Conservation (phyloP, 306 rosid genomes). For the Oemleria cerasiformis region DNA sequence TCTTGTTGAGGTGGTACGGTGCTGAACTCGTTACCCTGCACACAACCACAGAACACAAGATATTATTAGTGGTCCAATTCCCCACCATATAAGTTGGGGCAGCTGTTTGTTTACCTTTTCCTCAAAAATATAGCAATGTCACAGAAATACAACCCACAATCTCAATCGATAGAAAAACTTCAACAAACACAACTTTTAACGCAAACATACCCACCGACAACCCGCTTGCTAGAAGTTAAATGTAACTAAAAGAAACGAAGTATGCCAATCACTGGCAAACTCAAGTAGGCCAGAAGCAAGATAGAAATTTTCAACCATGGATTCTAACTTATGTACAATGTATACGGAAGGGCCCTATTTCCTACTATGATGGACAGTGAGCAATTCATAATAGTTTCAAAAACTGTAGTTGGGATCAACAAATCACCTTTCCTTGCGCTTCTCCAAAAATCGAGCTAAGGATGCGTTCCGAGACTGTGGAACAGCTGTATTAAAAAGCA, state of each 20-base stretch:
- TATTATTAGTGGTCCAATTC: slow-evolving; percentile 12
- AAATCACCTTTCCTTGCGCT: slow-evolving; percentile 32
- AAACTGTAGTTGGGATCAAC: neutral
- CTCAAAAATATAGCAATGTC: neutral
- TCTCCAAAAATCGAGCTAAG: slow-evolving; percentile 81
- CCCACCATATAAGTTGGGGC: neutral
- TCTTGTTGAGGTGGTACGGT: slow-evolving; percentile 64
- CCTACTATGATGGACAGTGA: neutral
- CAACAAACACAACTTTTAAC: neutral
- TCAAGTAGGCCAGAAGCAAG: neutral
- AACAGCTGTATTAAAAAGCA: slow-evolving; percentile 37
- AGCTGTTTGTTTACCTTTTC: slow-evolving; percentile 9
- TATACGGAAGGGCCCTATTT: neutral
- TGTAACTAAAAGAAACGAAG: neutral
- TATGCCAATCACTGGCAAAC: neutral
- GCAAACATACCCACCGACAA: neutral
- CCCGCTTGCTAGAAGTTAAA: neutral
- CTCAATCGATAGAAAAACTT: neutral
- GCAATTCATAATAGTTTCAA: neutral
- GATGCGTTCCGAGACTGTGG: slow-evolving; percentile 97
- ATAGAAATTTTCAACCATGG: neutral
- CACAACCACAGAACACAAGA: slow-evolving; percentile 15
- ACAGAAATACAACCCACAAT: neutral
- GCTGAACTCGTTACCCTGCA: slow-evolving; percentile 77
- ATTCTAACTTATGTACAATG: neutral